Conservation (phyloP, 164 flowering plant genomes). For the Stephania cephalantha region DNA sequence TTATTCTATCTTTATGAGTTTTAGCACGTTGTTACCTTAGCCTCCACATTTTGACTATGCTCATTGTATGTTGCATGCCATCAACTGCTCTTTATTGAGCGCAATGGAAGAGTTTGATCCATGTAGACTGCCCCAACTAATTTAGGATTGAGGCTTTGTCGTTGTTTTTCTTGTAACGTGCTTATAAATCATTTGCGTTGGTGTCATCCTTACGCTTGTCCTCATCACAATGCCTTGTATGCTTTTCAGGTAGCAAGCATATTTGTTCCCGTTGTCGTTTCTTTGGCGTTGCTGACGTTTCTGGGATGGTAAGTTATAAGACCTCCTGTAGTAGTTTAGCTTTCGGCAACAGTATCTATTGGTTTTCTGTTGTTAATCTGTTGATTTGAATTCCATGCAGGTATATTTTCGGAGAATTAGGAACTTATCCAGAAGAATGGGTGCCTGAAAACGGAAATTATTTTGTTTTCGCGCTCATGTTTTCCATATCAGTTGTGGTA, state of each 20-base stretch:
- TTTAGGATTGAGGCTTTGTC: no score
- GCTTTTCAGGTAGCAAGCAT: constrained; percentile 82
- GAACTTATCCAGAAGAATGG: constrained; percentile 79
- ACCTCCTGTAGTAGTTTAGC: background rate
- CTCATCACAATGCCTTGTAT: constrained; percentile 8
- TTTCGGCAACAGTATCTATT: constrained; percentile 1
- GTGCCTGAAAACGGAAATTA: constrained; percentile 77
- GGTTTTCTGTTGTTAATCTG: constrained; percentile 5
- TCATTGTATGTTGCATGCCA: no score
- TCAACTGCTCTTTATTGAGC: no score
- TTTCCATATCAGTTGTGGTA: constrained; percentile 94
- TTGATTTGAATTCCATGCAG: constrained; percentile 27
- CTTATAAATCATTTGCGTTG: background rate
- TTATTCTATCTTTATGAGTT: no score
- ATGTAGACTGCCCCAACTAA: no score
- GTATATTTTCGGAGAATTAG: constrained; percentile 63
- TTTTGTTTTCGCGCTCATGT: constrained; percentile 97
- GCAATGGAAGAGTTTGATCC: no score
- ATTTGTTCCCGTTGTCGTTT: constrained; percentile 85
- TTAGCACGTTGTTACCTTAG: no score
- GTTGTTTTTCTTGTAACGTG: background rate
- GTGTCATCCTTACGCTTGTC: background rate
- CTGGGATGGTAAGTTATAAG: constrained; percentile 68
- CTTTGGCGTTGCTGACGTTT: constrained; percentile 63
- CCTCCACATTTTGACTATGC: no score